Evolutionary conservation across 805 yeast genomes (phyloP).

Genomic region (Helenozyma rhizophorensis): DNA sequence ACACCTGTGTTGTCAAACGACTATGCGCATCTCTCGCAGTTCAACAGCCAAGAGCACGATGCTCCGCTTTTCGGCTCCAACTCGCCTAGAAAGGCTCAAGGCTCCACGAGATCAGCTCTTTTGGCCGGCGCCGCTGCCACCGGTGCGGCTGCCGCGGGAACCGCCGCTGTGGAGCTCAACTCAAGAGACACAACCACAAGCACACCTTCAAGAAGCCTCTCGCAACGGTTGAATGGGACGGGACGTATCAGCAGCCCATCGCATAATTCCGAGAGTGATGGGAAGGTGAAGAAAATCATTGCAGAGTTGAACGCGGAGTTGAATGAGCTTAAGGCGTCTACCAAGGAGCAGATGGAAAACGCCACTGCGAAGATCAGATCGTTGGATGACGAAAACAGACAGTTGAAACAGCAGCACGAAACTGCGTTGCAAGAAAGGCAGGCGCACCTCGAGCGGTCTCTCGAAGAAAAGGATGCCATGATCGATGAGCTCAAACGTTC

Average conservation of each 20-base stretch:
- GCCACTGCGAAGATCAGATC: constrained; percentile 52
- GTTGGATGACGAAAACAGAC: constrained; percentile 38
- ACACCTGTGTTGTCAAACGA: constrained; percentile 4
- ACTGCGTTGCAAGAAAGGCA: neutral
- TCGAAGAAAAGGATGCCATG: constrained; percentile 28
- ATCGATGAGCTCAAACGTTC: constrained; percentile 28
- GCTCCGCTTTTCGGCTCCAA: neutral
- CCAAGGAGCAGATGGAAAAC: constrained; percentile 47
- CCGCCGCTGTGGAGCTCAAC: neutral
- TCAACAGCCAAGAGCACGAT: neutral
- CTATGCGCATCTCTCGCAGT: neutral
- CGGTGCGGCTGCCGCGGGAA: neutral
- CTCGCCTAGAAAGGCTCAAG: too few species aligned
- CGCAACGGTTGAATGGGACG: neutral
- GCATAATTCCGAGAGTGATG: constrained; percentile 8
- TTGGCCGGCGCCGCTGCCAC: neutral
- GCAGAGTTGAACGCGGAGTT: constrained; percentile 31
- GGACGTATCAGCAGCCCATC: constrained; percentile 1
- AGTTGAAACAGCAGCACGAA: constrained; percentile 1
- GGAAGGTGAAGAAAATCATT: constrained; percentile 28
- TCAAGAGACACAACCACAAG: too few species aligned
- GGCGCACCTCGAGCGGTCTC: neutral
- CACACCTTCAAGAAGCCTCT: neutral
- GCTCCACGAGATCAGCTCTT: too few species aligned
- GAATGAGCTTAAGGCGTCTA: constrained; percentile 24